phyloP scores from a whole-genome alignment of 2,329 filamentous ascomycete genomes.

The Cercospora brassicicola region DNA sequence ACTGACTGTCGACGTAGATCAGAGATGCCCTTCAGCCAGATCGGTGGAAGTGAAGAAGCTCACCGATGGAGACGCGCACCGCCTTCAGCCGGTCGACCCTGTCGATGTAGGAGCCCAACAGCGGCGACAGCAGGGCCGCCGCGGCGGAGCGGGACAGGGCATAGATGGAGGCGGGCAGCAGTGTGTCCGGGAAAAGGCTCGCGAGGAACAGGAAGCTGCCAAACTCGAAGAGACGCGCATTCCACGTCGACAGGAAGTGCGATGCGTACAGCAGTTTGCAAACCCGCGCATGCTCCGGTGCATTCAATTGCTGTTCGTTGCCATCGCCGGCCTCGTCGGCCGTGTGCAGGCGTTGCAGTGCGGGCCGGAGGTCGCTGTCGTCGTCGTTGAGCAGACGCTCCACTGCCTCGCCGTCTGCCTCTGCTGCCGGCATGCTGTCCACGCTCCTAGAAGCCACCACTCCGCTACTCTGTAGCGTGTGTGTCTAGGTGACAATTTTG shows the following conservation, averaged over 20 bases:
- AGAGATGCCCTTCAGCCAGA: constrained; percentile 7
- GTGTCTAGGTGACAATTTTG: not conserved
- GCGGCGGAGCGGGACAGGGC: constrained; percentile 61
- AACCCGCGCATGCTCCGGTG: not conserved
- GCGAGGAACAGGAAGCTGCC: constrained; percentile 53
- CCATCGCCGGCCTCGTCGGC: not conserved
- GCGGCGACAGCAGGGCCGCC: constrained; percentile 60
- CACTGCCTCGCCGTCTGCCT: not conserved
- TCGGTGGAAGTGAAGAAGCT: not conserved
- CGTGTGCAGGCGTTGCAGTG: not conserved
- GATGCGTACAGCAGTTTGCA: constrained; percentile 44
- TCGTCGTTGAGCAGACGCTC: not conserved
- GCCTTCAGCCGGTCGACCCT: constrained; percentile 43
- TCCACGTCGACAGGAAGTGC: constrained; percentile 53
- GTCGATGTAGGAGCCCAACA: constrained; percentile 63
- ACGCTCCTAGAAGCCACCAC: not conserved
- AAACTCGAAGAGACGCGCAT: constrained; percentile 52
- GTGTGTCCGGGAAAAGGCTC: constrained; percentile 52
- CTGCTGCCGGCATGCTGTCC: not conserved
- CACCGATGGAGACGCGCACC: constrained; percentile 44
- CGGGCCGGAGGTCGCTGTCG: not conserved
- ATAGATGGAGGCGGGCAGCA: constrained; percentile 69
- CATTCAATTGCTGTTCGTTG: not conserved
- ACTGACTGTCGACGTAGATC: constrained; percentile 24
- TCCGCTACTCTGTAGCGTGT: not conserved